Conservation (phyloP, 2,329 filamentous ascomycete species). For the Colletotrichum musae region DNA sequence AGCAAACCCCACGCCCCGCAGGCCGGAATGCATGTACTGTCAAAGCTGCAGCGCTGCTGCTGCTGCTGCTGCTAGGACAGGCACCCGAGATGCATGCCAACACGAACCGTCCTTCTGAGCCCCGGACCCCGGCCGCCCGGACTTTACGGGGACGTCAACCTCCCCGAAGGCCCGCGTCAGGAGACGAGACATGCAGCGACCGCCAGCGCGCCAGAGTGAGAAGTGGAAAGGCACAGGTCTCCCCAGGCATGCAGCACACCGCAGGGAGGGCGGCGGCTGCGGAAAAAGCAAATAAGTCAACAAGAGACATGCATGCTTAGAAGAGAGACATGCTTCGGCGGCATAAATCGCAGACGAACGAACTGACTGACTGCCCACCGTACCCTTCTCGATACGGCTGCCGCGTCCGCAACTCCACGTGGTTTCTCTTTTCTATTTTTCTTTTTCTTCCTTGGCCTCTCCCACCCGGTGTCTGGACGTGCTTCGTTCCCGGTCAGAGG, state of each 20-base stretch:
- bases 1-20: too few species aligned
- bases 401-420: background rate
- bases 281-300: background rate
- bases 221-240: background rate
- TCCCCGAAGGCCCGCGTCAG: slow-evolving; percentile 18
- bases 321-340: background rate
- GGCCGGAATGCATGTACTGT: too few species aligned
- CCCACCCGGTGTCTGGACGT: background rate
- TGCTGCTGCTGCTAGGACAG: too few species aligned
- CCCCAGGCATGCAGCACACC: background rate
- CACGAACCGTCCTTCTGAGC: too few species aligned
- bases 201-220: background rate
- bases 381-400: background rate
- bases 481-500: background rate
- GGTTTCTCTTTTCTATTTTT: background rate
- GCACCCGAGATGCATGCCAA: too few species aligned
- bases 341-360: too few species aligned
- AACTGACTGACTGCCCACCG: background rate
- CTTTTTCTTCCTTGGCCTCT: background rate
- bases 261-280: too few species aligned
- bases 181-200: slow-evolving; percentile 16
- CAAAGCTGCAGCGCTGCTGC: too few species aligned
- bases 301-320: background rate
- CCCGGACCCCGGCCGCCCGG: too few species aligned
- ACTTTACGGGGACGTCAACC: slow-evolving; percentile 5